Evolutionary conservation across 441 rosid species (phyloP).

Genomic region (Syzygium malaccense): DNA sequence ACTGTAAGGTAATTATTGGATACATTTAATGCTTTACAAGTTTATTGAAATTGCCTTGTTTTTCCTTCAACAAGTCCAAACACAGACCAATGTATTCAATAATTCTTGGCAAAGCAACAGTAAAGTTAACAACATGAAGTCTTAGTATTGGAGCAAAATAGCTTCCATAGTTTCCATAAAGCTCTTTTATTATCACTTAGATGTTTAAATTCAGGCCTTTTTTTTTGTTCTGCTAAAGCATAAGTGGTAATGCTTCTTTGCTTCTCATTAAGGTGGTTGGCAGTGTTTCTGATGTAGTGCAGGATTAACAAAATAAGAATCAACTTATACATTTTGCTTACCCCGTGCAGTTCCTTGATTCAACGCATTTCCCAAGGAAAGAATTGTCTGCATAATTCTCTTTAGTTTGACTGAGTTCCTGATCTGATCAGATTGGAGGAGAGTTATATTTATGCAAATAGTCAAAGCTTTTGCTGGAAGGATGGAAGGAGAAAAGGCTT

Average conservation of each 20-base stretch:
- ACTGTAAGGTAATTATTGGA: neutral
- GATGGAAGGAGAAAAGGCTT: neutral
- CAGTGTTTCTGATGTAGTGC: neutral
- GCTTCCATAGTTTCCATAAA: neutral
- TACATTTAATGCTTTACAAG: neutral
- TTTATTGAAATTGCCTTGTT: neutral
- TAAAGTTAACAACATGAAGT: neutral
- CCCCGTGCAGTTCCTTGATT: constrained; percentile 98
- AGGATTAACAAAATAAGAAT: neutral
- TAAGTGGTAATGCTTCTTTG: neutral
- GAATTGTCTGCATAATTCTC: constrained; percentile 89
- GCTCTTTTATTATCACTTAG: neutral
- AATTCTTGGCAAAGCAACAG: neutral
- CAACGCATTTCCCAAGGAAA: constrained; percentile 87
- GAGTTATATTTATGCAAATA: constrained; percentile 10
- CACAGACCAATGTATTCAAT: neutral
- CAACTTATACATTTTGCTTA: constrained; percentile 22
- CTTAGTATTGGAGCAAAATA: neutral
- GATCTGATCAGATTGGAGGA: constrained; percentile 36
- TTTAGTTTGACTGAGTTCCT: constrained; percentile 70
- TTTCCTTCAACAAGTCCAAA: neutral
- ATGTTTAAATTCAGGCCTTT: neutral
- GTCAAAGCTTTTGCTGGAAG: neutral
- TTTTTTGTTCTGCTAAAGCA: neutral
- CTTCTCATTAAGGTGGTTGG: neutral